phyloP scores from a whole-genome alignment of 2,329 filamentous ascomycete genomes.

The Xylaria sp. region DNA sequence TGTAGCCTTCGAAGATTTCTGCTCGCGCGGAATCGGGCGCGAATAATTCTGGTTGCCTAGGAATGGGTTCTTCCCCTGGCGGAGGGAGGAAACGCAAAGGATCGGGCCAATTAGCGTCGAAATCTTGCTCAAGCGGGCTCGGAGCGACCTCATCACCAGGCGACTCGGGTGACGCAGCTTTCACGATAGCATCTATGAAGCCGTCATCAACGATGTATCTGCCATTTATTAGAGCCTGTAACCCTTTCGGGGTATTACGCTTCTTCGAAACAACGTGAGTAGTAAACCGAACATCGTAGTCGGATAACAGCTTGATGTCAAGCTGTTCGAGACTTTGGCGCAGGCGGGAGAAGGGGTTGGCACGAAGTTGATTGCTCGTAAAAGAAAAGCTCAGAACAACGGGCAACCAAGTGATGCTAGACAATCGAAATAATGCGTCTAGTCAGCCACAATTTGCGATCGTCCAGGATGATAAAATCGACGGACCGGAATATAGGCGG shows the following conservation, averaged over 20 bases:
- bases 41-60: constrained; percentile 75
- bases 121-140: constrained; percentile 79
- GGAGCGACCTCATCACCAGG: constrained; percentile 60
- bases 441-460: constrained; percentile 14
- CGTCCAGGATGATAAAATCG: background rate
- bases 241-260: constrained; percentile 85
- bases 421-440: constrained; percentile 1
- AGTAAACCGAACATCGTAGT: constrained; percentile 76
- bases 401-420: constrained; percentile 80
- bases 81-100: constrained; percentile 77
- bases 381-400: constrained; percentile 85
- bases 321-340: constrained; percentile 78
- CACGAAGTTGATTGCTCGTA: constrained; percentile 75
- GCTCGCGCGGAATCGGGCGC: constrained; percentile 72
- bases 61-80: constrained; percentile 77
- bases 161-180: constrained; percentile 64
- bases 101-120: constrained; percentile 81
- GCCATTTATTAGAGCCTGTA: constrained; percentile 87
- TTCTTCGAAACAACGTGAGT: constrained; percentile 92
- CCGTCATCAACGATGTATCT: constrained; percentile 78
- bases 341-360: constrained; percentile 71
- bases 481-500: constrained; percentile 69
- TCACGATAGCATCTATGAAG: constrained; percentile 78
- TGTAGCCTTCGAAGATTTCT: constrained; percentile 85
- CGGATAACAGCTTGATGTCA: constrained; percentile 85